phyloP scores from a whole-genome alignment of 2,329 filamentous ascomycete genomes.

The Colletotrichum lupini region DNA sequence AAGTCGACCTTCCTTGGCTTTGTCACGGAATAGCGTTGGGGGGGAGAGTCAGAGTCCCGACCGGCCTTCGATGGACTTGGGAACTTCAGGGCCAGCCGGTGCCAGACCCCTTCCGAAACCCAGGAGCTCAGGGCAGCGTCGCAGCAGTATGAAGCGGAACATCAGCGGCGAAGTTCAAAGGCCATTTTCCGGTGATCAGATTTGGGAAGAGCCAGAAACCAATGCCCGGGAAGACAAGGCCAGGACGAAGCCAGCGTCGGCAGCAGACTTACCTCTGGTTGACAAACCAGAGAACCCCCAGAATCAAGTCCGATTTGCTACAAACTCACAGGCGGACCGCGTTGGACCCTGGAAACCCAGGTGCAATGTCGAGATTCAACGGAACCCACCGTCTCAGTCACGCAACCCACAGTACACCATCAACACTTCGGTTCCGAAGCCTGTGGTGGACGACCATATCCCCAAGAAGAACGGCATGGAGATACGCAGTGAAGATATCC shows the following conservation, averaged over 20 bases:
- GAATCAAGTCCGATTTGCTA: slow-evolving; percentile 61
- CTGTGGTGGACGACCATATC: slow-evolving; percentile 52
- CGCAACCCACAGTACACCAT: slow-evolving; percentile 83
- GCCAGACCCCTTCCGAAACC: slow-evolving; percentile 4
- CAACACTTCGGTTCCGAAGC: slow-evolving; percentile 61
- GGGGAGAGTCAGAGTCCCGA: slow-evolving; percentile 8
- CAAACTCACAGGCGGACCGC: slow-evolving; percentile 52
- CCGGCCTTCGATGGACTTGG: slow-evolving; percentile 40
- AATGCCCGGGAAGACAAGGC: slow-evolving; percentile 43
- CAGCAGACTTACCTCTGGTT: slow-evolving; percentile 14
- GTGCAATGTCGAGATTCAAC: slow-evolving; percentile 76
- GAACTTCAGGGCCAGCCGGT: not conserved
- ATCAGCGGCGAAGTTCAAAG: slow-evolving; percentile 75
- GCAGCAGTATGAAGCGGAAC: slow-evolving; percentile 76
- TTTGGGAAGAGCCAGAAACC: slow-evolving; percentile 87
- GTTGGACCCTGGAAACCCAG: slow-evolving; percentile 47
- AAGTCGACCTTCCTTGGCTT: slow-evolving; percentile 42
- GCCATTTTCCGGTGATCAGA: slow-evolving; percentile 80
- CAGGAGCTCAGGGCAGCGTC: slow-evolving; percentile 56
- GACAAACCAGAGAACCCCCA: slow-evolving; percentile 73
- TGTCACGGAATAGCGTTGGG: slow-evolving; percentile 24
- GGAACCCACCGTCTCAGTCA: slow-evolving; percentile 85
- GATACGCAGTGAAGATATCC: slow-evolving; percentile 87
- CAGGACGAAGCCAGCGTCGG: not conserved
- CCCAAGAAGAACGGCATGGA: slow-evolving; percentile 83